Conservation (phyloP, 2,329 filamentous ascomycete genomes). For the Xylariaceae sp. region DNA sequence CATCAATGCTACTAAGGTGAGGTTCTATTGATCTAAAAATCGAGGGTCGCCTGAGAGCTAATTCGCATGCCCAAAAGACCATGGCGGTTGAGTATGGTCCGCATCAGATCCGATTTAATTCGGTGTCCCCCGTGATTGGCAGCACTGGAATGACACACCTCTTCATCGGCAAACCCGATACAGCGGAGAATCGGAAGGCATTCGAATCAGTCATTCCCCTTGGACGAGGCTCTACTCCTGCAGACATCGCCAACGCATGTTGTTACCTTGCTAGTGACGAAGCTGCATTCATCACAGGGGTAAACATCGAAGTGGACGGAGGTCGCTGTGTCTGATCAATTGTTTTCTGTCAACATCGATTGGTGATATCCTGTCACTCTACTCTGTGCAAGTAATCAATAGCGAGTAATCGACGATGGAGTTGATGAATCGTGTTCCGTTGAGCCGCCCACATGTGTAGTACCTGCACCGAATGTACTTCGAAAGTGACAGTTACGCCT, state of each 20-base stretch:
- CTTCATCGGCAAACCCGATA: constrained; percentile 62
- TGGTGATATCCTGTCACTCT: too few relatives aligned
- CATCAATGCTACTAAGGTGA: constrained; percentile 52
- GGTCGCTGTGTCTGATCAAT: constrained; percentile 27
- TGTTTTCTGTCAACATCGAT: too few relatives aligned
- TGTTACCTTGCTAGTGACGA: constrained; percentile 71
- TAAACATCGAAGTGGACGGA: constrained; percentile 60
- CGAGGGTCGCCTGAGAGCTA: constrained; percentile 7
- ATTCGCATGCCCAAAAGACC: constrained; percentile 19
- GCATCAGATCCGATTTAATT: constrained; percentile 70
- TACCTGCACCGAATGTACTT: too few relatives aligned
- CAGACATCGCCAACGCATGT: constrained; percentile 69
- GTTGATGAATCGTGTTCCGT: too few relatives aligned
- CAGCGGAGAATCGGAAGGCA: constrained; percentile 55
- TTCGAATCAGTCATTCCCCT: constrained; percentile 55
- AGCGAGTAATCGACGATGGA: too few relatives aligned
- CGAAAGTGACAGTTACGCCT: too few relatives aligned
- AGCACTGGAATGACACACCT: constrained; percentile 59
- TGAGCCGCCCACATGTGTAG: too few relatives aligned
- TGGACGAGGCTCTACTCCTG: constrained; percentile 53
- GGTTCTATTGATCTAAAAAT: background rate
- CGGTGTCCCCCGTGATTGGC: constrained; percentile 66
- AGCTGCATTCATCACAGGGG: constrained; percentile 67
- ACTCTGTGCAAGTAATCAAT: too few relatives aligned
- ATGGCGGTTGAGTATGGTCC: constrained; percentile 72